A percentile compares a stretch with the other conserved stretches of the same genome.
Conservation (phyloP, 1,139 yeast genomes). For the Ogataea hybrid region DNA sequence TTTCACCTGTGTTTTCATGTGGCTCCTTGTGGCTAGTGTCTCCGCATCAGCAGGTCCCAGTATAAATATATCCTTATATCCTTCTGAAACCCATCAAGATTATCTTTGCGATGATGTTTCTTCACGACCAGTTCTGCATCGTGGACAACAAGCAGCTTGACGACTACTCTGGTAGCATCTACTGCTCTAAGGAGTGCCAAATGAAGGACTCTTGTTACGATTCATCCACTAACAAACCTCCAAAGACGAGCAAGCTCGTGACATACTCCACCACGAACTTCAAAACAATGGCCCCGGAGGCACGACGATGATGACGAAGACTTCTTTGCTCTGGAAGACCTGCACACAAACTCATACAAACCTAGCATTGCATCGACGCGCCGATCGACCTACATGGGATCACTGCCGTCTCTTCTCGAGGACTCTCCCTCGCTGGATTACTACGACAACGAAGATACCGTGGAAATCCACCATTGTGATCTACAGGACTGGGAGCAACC, state of each 20-base stretch:
- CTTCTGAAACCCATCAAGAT: not conserved
- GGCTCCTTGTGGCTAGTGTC: conserved; percentile 10
- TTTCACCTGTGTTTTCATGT: conserved; percentile 1
- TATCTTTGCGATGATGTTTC: conserved; percentile 14
- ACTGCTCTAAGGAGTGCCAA: conserved; percentile 24
- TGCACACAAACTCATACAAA: conserved; percentile 16
- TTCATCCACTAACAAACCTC: conserved; percentile 2
- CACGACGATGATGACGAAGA: conserved; percentile 14
- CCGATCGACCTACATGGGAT: conserved; percentile 14
- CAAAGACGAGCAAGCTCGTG: conserved; percentile 13
- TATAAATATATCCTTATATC: conserved; percentile 5
- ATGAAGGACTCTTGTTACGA: conserved; percentile 14
- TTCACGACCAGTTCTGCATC: conserved; percentile 25
- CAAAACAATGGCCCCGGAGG: not conserved
- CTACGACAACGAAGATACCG: conserved; percentile 14
- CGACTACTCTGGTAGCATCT: conserved; percentile 9
- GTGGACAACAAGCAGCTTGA: conserved; percentile 22
- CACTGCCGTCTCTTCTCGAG: conserved; percentile 22
- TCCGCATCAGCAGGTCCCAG: conserved; percentile 2
- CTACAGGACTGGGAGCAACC: conserved; percentile 10
- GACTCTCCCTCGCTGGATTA: conserved; percentile 17
- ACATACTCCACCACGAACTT: conserved; percentile 19
- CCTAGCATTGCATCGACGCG: conserved; percentile 7
- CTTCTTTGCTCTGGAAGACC: conserved; percentile 22
- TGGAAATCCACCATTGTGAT: conserved; percentile 14